A percentile compares a stretch with the other conserved stretches of the same genome.
Evolutionary conservation across 495 filamentous ascomycete genomes (phyloP).

Genomic region (Astrothelium macrocarpum): DNA sequence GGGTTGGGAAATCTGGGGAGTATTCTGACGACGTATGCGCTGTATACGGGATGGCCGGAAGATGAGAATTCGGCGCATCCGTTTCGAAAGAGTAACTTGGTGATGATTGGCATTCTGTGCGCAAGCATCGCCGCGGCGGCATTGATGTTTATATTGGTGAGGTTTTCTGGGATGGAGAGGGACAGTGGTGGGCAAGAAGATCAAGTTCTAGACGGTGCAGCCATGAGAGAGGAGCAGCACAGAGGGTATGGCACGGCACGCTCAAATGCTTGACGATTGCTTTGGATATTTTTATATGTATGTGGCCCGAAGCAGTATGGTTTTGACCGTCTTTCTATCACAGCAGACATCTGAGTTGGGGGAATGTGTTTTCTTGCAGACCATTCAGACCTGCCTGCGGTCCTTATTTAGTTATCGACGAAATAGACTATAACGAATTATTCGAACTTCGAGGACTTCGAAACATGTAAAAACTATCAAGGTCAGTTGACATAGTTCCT

Average conservation of each 20-base stretch:
- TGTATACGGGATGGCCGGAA: conserved; percentile 75
- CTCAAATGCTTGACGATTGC: neutral
- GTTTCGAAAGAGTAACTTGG: conserved; percentile 73
- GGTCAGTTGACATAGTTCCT: too few species aligned
- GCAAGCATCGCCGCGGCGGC: conserved; percentile 49
- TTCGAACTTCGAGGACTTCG: too few species aligned
- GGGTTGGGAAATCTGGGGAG: conserved; percentile 78
- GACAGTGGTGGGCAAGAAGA: neutral
- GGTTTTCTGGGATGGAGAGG: neutral
- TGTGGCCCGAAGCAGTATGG: too few species aligned
- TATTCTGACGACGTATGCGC: conserved; percentile 78
- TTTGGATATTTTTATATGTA: too few species aligned
- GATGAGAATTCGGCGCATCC: conserved; percentile 62
- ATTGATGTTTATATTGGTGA: conserved; percentile 5
- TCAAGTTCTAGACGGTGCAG: neutral
- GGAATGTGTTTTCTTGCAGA: too few species aligned
- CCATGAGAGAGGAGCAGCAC: neutral
- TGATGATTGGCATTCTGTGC: conserved; percentile 79
- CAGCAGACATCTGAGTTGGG: too few species aligned
- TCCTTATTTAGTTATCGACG: too few species aligned
- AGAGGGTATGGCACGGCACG: neutral
- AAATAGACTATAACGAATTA: too few species aligned
- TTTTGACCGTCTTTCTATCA: too few species aligned
- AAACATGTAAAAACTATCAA: too few species aligned
- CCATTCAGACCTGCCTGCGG: too few species aligned